Percentiles rank a stretch among this genome's conserved stretches.
Evolutionary conservation across 192 early-diverging fungal genomes (phyloP).

Genomic region (Spizellomyces punctatus): DNA sequence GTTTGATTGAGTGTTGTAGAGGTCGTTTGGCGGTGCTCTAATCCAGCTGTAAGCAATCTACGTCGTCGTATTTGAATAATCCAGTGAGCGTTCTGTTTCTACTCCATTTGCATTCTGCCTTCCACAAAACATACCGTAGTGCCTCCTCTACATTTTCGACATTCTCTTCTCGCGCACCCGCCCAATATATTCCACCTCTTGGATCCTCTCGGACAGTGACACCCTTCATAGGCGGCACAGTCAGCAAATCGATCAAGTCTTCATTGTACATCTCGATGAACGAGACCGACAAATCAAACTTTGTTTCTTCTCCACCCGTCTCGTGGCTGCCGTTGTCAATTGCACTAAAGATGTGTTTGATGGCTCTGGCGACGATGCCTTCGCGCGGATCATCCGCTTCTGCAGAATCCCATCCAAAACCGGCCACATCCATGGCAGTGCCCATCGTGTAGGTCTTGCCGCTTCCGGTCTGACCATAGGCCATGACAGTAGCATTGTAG

Average conservation of each 20-base stretch:
- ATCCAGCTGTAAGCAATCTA: constrained; percentile 68
- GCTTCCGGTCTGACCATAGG: constrained; percentile 90
- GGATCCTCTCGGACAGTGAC: constrained; percentile 82
- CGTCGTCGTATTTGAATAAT: not conserved
- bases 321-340: constrained; percentile 3
- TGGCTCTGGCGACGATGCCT: constrained; percentile 24
- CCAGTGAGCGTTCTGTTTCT: too few species aligned
- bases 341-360: constrained; percentile 8
- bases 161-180: constrained; percentile 70
- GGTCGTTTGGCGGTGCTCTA: constrained; percentile 75
- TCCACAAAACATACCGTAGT: not conserved
- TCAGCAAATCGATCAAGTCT: constrained; percentile 89
- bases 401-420: too few species aligned
- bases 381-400: not conserved
- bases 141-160: constrained; percentile 26
- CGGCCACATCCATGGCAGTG: constrained; percentile 39
- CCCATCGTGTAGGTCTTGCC: constrained; percentile 99
- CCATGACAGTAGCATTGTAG: constrained; percentile 93
- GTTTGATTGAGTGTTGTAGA: constrained; percentile 90
- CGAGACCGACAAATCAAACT: constrained; percentile 62
- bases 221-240: constrained; percentile 4
- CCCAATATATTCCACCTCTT: constrained; percentile 77
- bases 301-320: not conserved
- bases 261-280: constrained; percentile 98
- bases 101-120: not conserved